A percentile compares a stretch with the other conserved stretches of the same genome.
These are phyloP conservation scores for Diddensiella caesifluorescens DNA, from an alignment of 805 yeast species.

Conservation along the genomic window DNA sequence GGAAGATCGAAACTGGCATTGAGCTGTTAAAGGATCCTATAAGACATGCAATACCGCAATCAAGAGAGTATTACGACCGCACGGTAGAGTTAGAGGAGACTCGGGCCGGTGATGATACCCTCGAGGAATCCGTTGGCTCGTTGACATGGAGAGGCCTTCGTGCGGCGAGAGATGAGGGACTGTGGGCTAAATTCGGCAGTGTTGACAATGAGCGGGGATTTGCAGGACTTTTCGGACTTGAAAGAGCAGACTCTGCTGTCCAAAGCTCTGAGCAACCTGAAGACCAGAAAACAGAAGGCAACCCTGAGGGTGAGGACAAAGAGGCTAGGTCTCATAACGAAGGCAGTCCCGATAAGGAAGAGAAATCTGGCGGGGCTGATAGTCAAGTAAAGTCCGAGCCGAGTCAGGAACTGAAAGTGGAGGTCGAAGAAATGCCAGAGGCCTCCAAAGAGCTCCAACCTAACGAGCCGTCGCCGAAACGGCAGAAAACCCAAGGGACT, in stretches of 20 bases:
- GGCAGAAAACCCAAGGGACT: not conserved
- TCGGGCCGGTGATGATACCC: conserved; percentile 13
- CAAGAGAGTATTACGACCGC: conserved; percentile 18
- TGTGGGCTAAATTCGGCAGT: conserved; percentile 35
- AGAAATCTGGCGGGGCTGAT: too few species aligned
- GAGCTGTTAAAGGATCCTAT: conserved; percentile 26
- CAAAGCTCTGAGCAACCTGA: not conserved
- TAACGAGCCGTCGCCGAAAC: not conserved
- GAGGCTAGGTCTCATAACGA: not conserved
- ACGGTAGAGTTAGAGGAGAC: conserved; percentile 7
- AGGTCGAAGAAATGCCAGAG: not conserved
- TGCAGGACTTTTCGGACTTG: conserved; percentile 37
- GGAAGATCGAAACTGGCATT: conserved; percentile 41
- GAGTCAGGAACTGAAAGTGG: too few species aligned
- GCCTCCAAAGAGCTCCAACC: not conserved
- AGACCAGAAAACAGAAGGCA: not conserved
- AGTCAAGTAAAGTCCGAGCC: too few species aligned
- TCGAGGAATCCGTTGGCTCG: conserved; percentile 19
- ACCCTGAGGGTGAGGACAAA: not conserved
- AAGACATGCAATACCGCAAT: conserved; percentile 23
- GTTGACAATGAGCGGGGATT: conserved; percentile 36
- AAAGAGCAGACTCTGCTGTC: too few species aligned
- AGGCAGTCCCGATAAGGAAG: not conserved
- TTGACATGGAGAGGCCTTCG: conserved; percentile 42
- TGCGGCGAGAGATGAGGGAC: conserved; percentile 33